Percentiles rank a stretch among this genome's conserved stretches.
Conservation (phyloP, 305 asterid species). For the Solanum chacoense region DNA sequence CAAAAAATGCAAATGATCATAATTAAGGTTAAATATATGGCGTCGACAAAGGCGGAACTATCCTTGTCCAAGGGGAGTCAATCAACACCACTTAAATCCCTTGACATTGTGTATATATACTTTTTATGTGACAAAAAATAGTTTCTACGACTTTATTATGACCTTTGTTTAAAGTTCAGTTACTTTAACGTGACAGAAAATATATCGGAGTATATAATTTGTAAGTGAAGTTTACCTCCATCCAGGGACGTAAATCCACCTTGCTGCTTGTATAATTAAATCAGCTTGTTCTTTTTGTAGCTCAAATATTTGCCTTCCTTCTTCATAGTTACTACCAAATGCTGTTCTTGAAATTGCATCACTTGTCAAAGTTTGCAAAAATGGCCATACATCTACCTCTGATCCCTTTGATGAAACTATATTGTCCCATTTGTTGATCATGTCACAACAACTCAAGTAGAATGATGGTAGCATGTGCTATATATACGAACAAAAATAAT, state of each 20-base stretch:
- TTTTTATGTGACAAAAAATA: not conserved
- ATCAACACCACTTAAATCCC: not conserved
- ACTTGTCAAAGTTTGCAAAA: constrained; percentile 14
- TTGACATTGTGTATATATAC: not conserved
- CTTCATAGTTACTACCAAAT: constrained; percentile 25
- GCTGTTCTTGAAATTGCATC: constrained; percentile 24
- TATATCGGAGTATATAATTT: not conserved
- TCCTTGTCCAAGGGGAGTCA: not conserved
- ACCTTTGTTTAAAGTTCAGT: not conserved
- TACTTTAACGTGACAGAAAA: not conserved
- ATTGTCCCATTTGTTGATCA: constrained; percentile 21
- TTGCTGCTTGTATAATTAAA: constrained; percentile 1
- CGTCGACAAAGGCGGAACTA: accelerated
- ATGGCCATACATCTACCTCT: constrained; percentile 26
- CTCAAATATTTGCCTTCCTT: constrained; percentile 25
- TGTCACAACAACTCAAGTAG: constrained; percentile 12
- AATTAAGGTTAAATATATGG: not conserved
- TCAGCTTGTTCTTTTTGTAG: constrained; percentile 20
- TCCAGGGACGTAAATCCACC: constrained; percentile 18
- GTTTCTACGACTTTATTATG: not conserved
- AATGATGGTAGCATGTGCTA: constrained; percentile 31
- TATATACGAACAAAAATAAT: not conserved
- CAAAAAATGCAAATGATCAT: not conserved
- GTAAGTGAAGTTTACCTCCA: constrained; percentile 5
- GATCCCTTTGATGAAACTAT: constrained; percentile 9